Conservation (phyloP, 441 rosid genomes). For the Aleurites moluccanus region DNA sequence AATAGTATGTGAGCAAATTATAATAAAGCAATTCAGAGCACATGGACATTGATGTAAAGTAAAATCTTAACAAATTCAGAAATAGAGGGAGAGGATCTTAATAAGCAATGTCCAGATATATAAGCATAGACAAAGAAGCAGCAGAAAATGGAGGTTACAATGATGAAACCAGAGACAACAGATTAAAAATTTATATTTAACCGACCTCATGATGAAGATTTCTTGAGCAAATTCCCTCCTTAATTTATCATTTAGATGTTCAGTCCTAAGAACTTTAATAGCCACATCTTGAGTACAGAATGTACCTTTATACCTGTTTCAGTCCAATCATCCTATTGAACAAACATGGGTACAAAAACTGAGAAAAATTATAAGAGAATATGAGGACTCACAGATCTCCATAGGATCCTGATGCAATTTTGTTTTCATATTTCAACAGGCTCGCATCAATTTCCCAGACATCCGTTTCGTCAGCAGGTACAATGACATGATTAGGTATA, state of each 20-base stretch:
- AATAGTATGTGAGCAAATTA: too few relatives aligned
- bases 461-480: slow-evolving; percentile 38
- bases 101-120: neutral
- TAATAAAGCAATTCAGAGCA: neutral
- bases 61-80: neutral
- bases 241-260: slow-evolving; percentile 44
- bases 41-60: neutral
- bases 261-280: slow-evolving; percentile 54
- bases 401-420: slow-evolving; percentile 55
- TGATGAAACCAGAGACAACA: neutral
- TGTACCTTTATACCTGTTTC: slow-evolving; percentile 60
- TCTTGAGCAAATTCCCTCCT: slow-evolving; percentile 67
- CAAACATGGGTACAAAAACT: slow-evolving; percentile 18
- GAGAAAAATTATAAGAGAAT: slow-evolving; percentile 17
- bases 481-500: slow-evolving; percentile 26
- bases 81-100: too few relatives aligned
- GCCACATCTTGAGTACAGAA: slow-evolving; percentile 67
- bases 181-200: slow-evolving; percentile 9
- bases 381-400: slow-evolving; percentile 58
- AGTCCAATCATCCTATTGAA: slow-evolving; percentile 27
- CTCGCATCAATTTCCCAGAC: slow-evolving; percentile 65
- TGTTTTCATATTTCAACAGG: slow-evolving; percentile 46
- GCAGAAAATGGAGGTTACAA: neutral
- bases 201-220: slow-evolving; percentile 69
- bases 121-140: neutral